Evolutionary conservation across 2,329 filamentous ascomycete genomes (phyloP).

Genomic region (Scedosporium apiospermum): DNA sequence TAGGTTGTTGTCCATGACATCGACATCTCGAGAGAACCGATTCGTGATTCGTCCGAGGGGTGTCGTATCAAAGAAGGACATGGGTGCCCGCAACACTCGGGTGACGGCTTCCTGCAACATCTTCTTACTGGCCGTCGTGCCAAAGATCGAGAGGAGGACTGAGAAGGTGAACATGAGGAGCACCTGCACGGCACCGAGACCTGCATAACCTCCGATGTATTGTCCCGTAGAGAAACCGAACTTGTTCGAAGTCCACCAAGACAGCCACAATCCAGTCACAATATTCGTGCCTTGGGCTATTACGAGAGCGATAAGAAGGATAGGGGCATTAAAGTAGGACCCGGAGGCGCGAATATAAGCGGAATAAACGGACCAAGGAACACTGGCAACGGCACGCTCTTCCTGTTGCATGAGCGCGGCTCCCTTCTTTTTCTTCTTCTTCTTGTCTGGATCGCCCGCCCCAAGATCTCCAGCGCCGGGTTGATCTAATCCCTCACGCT

Average conservation of each 20-base stretch:
- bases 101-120: slow-evolving; percentile 76
- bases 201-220: slow-evolving; percentile 67
- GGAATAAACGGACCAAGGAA: slow-evolving; percentile 70
- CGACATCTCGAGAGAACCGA: slow-evolving; percentile 89
- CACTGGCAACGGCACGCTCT: slow-evolving; percentile 63
- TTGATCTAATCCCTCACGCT: slow-evolving; percentile 43
- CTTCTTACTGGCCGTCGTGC: slow-evolving; percentile 70
- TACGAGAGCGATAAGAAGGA: slow-evolving; percentile 54
- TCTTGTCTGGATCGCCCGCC: slow-evolving; percentile 36
- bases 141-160: slow-evolving; percentile 64
- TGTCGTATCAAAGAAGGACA: slow-evolving; percentile 96
- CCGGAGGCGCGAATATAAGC: slow-evolving; percentile 72
- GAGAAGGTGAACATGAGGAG: slow-evolving; percentile 74
- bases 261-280: slow-evolving; percentile 81
- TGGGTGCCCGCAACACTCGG: slow-evolving; percentile 61
- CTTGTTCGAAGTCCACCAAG: slow-evolving; percentile 81
- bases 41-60: slow-evolving; percentile 93
- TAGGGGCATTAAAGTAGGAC: slow-evolving; percentile 55
- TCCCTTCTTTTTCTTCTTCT: slow-evolving; percentile 49
- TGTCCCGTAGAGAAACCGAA: slow-evolving; percentile 56
- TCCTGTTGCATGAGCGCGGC: slow-evolving; percentile 61
- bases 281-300: slow-evolving; percentile 79
- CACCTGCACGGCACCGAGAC: slow-evolving; percentile 61
- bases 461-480: not conserved
- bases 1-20: slow-evolving; percentile 91